Conservation (phyloP, 768 basidiomycete genomes). For the Megacollybia marginata region DNA sequence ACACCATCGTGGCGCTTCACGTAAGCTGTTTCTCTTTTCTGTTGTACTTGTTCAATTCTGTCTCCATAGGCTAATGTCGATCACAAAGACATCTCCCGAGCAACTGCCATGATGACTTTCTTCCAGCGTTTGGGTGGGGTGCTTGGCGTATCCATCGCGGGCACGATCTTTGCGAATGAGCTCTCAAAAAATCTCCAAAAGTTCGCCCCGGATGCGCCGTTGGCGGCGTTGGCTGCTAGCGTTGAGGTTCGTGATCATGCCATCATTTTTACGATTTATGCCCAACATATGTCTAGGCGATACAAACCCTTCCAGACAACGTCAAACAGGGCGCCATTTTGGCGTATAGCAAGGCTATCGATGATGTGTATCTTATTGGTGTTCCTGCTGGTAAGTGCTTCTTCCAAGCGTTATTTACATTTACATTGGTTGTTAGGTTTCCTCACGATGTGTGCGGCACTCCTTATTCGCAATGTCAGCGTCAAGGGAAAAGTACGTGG, state of each 20-base stretch:
- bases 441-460: too few relatives aligned
- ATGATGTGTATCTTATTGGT: slow-evolving; percentile 5
- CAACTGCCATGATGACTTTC: slow-evolving; percentile 10
- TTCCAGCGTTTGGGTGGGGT: slow-evolving; percentile 11
- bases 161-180: slow-evolving; percentile 6
- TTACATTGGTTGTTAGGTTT: too few relatives aligned
- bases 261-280: slow-evolving; percentile 6
- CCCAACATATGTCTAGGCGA: slow-evolving; percentile 3
- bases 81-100: slow-evolving; percentile 5
- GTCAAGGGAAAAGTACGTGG: too few relatives aligned
- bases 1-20: slow-evolving; percentile 12
- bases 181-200: slow-evolving; percentile 3
- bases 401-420: too few relatives aligned
- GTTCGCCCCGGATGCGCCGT: slow-evolving; percentile 10
- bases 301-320: too few relatives aligned
- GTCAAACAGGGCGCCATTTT: slow-evolving; percentile 7
- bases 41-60: not conserved
- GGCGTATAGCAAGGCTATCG: slow-evolving; percentile 2
- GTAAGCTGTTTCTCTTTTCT: too few relatives aligned
- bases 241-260: slow-evolving; percentile 4
- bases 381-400: slow-evolving; percentile 2
- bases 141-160: slow-evolving; percentile 6
- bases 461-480: too few relatives aligned
- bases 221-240: too few relatives aligned
- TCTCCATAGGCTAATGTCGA: slow-evolving; percentile 9